A percentile compares a stretch with the other conserved stretches of the same genome.
Evolutionary conservation across 169 alveolate species (phyloP).

Genomic region (Plasmodium inui): DNA sequence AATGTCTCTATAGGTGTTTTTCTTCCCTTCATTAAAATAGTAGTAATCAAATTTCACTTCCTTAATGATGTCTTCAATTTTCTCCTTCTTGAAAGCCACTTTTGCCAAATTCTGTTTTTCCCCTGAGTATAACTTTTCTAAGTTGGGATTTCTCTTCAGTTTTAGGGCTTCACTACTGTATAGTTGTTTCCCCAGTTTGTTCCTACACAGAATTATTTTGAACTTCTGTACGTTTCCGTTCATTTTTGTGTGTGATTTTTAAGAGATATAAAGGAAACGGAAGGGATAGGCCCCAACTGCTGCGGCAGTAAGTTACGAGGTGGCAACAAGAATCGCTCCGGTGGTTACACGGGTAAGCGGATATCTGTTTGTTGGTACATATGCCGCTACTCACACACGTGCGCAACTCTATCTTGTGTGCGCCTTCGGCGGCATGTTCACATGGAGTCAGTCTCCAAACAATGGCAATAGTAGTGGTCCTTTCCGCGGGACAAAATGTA

Average conservation of each 20-base stretch:
- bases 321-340: not conserved
- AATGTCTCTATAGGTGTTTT: slow-evolving; percentile 82
- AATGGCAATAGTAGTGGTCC: not conserved
- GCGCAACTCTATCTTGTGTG: not conserved
- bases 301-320: not conserved
- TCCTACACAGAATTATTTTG: not conserved
- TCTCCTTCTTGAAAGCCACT: slow-evolving; percentile 85
- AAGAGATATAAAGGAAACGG: not conserved
- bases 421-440: not conserved
- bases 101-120: slow-evolving; percentile 76
- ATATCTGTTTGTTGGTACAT: not conserved
- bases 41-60: slow-evolving; percentile 88
- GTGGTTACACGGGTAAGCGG: not conserved
- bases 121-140: slow-evolving; percentile 68
- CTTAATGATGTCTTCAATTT: slow-evolving; percentile 80
- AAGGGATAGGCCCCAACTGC: not conserved
- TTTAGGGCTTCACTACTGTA: slow-evolving; percentile 28
- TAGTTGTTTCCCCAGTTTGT: slow-evolving; percentile 2
- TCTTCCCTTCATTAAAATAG: slow-evolving; percentile 83
- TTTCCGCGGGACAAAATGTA: not conserved
- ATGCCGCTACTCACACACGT: not conserved
- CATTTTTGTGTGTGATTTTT: slow-evolving; percentile 13
- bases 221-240: slow-evolving; percentile 24
- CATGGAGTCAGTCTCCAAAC: not conserved
- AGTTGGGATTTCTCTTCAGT: slow-evolving; percentile 36